Percentiles rank a stretch among this genome's conserved stretches.
phyloP scores from a whole-genome alignment of 1,139 yeast species.

The Citeromyces hawaiiensis region DNA sequence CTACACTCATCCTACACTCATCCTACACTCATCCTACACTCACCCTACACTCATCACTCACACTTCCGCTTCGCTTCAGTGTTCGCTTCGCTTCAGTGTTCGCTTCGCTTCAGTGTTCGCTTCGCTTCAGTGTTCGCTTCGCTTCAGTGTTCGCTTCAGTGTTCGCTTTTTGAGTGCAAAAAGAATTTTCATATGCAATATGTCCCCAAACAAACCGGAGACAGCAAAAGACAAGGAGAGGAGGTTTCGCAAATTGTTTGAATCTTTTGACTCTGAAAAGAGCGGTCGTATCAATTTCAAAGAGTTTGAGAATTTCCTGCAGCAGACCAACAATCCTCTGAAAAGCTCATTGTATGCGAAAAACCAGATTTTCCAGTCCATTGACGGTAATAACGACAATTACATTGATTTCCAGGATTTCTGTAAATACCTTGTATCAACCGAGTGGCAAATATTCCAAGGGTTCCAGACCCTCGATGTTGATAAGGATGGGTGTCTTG shows the following conservation, averaged over 20 bases:
- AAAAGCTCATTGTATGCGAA: conserved; percentile 52
- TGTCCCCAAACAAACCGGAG: conserved; percentile 7
- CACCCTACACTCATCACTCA: too few species aligned
- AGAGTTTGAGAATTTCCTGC: conserved; percentile 43
- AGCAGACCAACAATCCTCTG: conserved; percentile 47
- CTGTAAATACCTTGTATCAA: conserved; percentile 13
- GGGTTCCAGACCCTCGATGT: conserved; percentile 64
- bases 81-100: too few species aligned
- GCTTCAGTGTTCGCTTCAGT: too few species aligned
- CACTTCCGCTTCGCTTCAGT: too few species aligned
- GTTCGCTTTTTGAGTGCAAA: neutral
- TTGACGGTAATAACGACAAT: conserved; percentile 10
- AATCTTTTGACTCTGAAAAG: conserved; percentile 34
- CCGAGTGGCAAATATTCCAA: conserved; percentile 38
- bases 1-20: too few species aligned
- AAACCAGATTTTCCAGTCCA: conserved; percentile 15
- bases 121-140: too few species aligned
- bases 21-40: too few species aligned
- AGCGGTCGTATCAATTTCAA: conserved; percentile 43
- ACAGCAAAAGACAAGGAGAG: conserved; percentile 9
- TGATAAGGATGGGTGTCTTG: conserved; percentile 65
- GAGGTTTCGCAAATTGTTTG: conserved; percentile 21
- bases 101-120: too few species aligned
- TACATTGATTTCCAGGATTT: conserved; percentile 19
- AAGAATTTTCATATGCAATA: neutral